A percentile compares a stretch with the other conserved stretches of the same genome.
phyloP scores from a whole-genome alignment of 345 rosid genomes.

The Populus deltoides region DNA sequence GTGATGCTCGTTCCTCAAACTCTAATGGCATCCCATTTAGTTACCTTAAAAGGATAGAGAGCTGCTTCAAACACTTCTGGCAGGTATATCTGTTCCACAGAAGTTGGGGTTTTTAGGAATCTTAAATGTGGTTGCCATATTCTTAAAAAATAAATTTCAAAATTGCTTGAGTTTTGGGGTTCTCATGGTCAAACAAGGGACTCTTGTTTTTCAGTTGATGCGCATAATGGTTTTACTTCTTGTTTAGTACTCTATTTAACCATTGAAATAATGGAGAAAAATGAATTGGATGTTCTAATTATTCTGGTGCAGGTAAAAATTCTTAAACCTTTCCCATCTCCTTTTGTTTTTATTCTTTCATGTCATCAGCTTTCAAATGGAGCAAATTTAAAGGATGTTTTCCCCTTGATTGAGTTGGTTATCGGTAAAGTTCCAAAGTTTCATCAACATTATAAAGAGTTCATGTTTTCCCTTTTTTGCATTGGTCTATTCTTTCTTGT shows the following conservation, averaged over 20 bases:
- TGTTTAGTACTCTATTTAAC: not conserved
- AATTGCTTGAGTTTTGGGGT: not conserved
- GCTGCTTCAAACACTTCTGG: constrained; percentile 64
- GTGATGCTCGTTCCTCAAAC: constrained; percentile 44
- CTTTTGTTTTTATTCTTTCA: not conserved
- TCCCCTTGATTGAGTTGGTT: not conserved
- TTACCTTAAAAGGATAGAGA: constrained; percentile 47
- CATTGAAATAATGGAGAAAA: not conserved
- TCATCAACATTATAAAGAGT: not conserved
- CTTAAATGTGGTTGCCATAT: constrained; percentile 10
- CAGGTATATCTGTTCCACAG: constrained; percentile 54
- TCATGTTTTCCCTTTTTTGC: not conserved
- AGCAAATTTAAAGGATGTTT: not conserved
- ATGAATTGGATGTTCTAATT: not conserved
- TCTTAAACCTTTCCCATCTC: not conserved
- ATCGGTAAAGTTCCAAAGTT: not conserved
- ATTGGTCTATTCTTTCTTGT: not conserved
- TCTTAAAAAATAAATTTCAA: not conserved
- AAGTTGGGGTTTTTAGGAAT: constrained; percentile 34
- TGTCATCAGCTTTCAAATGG: not conserved
- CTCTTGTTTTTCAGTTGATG: not conserved
- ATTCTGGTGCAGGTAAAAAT: not conserved
- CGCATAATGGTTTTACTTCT: not conserved
- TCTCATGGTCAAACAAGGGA: not conserved
- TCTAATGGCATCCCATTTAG: constrained; percentile 46